Base-by-base conservation (phyloP, 2,329 filamentous ascomycete genomes). In the Didymella keratinophila region DNA sequence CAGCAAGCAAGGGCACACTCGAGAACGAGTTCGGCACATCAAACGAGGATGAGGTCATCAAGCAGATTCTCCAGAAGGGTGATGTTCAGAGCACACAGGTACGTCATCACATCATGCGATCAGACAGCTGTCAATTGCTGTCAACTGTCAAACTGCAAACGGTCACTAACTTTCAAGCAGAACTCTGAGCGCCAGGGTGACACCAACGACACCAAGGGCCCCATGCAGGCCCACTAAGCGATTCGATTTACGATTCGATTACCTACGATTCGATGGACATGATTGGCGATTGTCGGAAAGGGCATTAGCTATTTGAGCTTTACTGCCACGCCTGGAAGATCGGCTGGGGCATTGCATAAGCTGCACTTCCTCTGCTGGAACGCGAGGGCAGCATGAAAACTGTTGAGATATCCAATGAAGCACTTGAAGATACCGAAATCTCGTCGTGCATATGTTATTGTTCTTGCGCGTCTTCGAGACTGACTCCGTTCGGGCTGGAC, bases 11-110 rank as follows among this genome's bases (percentile, higher is more conserved):
- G 66, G 79, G 82, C 42, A 83, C 83, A 45, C 83, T 99, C 4
- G 89, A 95, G 72, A 89, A 88, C 67, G 93, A 98, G 80, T 99
- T 99, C 69, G 92, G 91, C 67, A 94, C 92, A 14, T 80, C 83
- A 68, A 83, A 88, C 53, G 89, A 92, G 23, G 93, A 97, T 8
- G 90, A 94, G 0, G 88, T 90, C 58, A 89, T 98, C 72, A 86
- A 86, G 79, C 82, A 87, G 79, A 97, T 99, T 63, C 81, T 98
- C 41, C 85, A 92, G 80, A 86, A 86, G 75, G 94, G 94, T 21
- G 82, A 82, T 10, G 47, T 77, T 25, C 37, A 49, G 34, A 30
- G 12, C 21, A 23, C 48, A 51, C 44, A 60, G 56, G 56, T 60
- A 60, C 30, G 56, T 52, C 43, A 23, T 36, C 20, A 50, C 32